Evolutionary conservation across 2,329 filamentous ascomycete genomes (phyloP), one percentile per base, ranked within the genome.

Genomic region (Ascochyta lentis): DNA sequence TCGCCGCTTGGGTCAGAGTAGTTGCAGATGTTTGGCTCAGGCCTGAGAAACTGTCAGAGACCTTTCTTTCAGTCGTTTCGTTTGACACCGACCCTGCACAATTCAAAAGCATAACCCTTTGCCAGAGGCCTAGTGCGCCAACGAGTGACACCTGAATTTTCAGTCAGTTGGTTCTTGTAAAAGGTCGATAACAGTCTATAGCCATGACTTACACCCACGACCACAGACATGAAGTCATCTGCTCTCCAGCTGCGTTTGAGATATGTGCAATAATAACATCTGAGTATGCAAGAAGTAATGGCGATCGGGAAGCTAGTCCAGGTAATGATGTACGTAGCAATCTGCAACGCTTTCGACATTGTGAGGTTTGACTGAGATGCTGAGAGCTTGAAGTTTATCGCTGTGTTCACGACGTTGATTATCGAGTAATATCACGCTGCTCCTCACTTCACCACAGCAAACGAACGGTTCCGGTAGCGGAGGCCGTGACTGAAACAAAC

Each of bases 191-290:
- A 1, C 8, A 15, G 2, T 13, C 23, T 9, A 24, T 19, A 19
- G 19, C 19, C 19, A 19, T 19, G 3, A 4, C 44, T 38, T 41
- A 58, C 41, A 1, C 50, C 46, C 15, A 54, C 24, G n/a, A 50
- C 8, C 24, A 58, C 3, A n/a, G 55, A 46, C 46, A 58, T 39
- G 16, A 41, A 40, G 42, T 54, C 55, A 40, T 58, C 49, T n/a
- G 45, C 22, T 19, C 35, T 50, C 55, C 50, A 54, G 4, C n/a
- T 29, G 6, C 38, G 55, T n/a, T 40, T 53, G 9, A 54, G 13
- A 19, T 2, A 34, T 9, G 19, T 44, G 31, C 55, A 50, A 38
- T 42, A 54, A 31, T 58, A 50, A 19, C 31, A 34, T 15, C 55
- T 23, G 9, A 41, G 29, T 19, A 54, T 13, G 37, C 45, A 58